phyloP scores from a whole-genome alignment of 1,139 yeast species.

The Candida glucosophila region DNA sequence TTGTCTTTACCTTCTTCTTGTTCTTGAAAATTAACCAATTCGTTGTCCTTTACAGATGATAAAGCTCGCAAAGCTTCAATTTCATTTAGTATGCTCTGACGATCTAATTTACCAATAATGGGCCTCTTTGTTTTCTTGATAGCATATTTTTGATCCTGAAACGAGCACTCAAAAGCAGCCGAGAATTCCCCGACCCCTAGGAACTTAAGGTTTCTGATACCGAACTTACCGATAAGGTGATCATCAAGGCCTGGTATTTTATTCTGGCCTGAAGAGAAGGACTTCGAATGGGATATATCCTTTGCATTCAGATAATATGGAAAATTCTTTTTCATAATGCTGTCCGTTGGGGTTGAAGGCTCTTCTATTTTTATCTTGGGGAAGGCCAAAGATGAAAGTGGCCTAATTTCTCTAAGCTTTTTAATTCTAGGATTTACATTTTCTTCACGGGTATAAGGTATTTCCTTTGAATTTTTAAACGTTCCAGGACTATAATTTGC shows the following conservation, averaged over 20 bases:
- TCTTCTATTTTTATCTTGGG: conserved; percentile 2
- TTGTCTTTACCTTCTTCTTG: conserved; percentile 73
- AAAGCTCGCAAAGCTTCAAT: conserved; percentile 36
- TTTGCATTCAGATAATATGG: neutral
- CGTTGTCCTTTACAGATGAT: conserved; percentile 35
- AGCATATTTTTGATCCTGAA: conserved; percentile 64
- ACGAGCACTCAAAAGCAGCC: conserved; percentile 68
- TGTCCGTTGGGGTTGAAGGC: conserved; percentile 28
- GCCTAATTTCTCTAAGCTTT: too few species aligned
- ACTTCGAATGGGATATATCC: conserved; percentile 1
- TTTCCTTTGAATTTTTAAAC: conserved; percentile 6
- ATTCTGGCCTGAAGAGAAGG: conserved; percentile 3
- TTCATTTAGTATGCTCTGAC: conserved; percentile 29
- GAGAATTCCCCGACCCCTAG: conserved; percentile 88
- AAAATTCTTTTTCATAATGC: too few species aligned
- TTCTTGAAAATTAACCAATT: conserved; percentile 32
- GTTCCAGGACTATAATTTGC: conserved; percentile 23
- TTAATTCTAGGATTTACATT: too few species aligned
- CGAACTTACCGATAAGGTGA: conserved; percentile 62
- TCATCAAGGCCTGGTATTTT: conserved; percentile 33
- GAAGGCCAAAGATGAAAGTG: too few species aligned
- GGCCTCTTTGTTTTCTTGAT: conserved; percentile 72
- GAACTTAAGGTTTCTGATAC: conserved; percentile 49
- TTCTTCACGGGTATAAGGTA: neutral
- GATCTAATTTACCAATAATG: conserved; percentile 31